Conservation (phyloP, 2,329 filamentous ascomycete genomes). For the Exophiala phaeomuriformis region DNA sequence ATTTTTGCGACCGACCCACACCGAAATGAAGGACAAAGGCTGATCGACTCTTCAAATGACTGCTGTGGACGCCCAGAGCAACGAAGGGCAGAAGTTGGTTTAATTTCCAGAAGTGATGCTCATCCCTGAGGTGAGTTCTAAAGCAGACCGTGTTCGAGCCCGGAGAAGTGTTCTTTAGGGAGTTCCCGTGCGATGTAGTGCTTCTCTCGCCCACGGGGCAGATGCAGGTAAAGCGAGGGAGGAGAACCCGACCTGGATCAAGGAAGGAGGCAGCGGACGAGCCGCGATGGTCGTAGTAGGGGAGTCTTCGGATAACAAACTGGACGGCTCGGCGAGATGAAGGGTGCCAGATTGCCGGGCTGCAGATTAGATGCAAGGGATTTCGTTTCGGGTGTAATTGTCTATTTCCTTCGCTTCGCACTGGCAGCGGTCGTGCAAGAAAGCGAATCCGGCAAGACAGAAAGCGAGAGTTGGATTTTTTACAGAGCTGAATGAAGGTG, state of each 20-base stretch:
- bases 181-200: too few relatives aligned
- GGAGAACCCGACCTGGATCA: neutral
- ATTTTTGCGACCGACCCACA: neutral
- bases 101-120: neutral
- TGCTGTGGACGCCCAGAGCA: neutral
- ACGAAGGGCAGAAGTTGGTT: neutral
- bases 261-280: neutral
- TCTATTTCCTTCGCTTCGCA: too few relatives aligned
- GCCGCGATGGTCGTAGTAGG: too few relatives aligned
- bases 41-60: neutral
- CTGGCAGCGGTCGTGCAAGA: too few relatives aligned
- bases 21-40: neutral
- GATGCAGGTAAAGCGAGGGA: neutral
- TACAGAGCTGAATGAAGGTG: too few relatives aligned
- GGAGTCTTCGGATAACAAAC: neutral
- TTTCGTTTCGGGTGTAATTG: neutral
- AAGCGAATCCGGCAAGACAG: too few relatives aligned
- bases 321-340: neutral
- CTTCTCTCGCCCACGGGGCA: neutral
- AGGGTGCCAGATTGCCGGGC: neutral
- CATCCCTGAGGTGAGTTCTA: neutral
- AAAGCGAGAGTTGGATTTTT: too few relatives aligned
- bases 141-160: neutral
- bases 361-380: slow-evolving; percentile 2
- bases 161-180: too few relatives aligned